Conservation (phyloP, 2,329 filamentous ascomycete species). For the Fusarium algeriense region DNA sequence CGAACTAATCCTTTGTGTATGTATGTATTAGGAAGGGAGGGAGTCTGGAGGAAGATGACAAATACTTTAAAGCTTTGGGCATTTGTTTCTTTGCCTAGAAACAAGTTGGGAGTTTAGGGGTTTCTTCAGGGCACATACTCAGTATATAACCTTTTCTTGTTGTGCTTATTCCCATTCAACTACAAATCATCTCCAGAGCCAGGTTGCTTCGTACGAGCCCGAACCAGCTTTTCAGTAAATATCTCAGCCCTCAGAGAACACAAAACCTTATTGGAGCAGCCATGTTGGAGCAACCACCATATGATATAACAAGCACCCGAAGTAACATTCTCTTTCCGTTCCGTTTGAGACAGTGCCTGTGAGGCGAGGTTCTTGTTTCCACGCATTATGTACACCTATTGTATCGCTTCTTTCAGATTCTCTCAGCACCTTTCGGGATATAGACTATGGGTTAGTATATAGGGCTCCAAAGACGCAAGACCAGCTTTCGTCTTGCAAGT, state of each 20-base stretch:
- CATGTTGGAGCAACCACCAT: not conserved
- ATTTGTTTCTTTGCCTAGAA: slow-evolving; percentile 31
- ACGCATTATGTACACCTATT: slow-evolving; percentile 23
- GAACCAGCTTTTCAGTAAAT: not conserved
- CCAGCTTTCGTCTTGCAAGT: slow-evolving; percentile 43
- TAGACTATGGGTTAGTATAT: slow-evolving; percentile 32
- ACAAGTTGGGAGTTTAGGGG: slow-evolving; percentile 38
- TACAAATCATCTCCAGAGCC: not conserved
- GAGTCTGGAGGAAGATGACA: slow-evolving; percentile 18
- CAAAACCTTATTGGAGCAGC: not conserved
- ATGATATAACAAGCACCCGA: not conserved
- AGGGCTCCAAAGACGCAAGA: slow-evolving; percentile 41
- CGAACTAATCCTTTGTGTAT: slow-evolving; percentile 28
- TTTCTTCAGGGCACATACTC: slow-evolving; percentile 21
- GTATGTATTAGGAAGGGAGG: slow-evolving; percentile 16
- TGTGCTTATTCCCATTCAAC: slow-evolving; percentile 22
- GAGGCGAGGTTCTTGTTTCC: slow-evolving; percentile 33
- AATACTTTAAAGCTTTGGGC: slow-evolving; percentile 19
- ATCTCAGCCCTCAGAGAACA: not conserved
- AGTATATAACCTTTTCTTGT: slow-evolving; percentile 24
- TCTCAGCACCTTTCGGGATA: slow-evolving; percentile 21
- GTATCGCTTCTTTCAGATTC: slow-evolving; percentile 7
- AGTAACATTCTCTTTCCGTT: slow-evolving; percentile 2
- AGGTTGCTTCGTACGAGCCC: not conserved
- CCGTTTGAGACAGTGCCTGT: slow-evolving; percentile 14